A percentile compares a stretch with the other conserved stretches of the same genome.
These are phyloP conservation scores for Neurospora sp. DNA, from an alignment of 495 filamentous ascomycete species.

Conservation along the genomic window DNA sequence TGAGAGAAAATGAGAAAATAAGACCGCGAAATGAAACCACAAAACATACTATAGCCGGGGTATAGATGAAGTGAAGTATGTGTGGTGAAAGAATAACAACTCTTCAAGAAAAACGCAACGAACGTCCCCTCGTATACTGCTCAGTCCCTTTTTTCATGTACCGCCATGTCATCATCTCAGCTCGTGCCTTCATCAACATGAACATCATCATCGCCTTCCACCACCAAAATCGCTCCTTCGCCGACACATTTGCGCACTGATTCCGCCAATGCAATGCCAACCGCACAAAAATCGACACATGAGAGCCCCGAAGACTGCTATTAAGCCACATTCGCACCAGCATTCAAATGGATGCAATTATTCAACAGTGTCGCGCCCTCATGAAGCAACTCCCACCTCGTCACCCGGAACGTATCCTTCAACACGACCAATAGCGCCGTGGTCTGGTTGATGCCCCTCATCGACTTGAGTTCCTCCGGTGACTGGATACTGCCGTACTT, in stretches of 20 bases:
- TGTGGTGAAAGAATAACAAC: background rate
- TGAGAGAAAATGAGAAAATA: background rate
- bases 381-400: slow-evolving; percentile 83
- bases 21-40: background rate
- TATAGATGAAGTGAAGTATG: background rate
- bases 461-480: slow-evolving; percentile 68
- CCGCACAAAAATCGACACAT: background rate
- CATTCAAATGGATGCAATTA: slow-evolving; percentile 59
- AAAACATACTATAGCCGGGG: slow-evolving; percentile 1
- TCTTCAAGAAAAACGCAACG: background rate
- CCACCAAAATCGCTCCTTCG: background rate
- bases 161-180: background rate
- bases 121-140: background rate
- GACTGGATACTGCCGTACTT: slow-evolving; percentile 64
- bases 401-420: slow-evolving; percentile 66
- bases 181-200: background rate
- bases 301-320: background rate
- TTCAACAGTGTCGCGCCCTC: slow-evolving; percentile 73
- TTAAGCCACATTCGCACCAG: slow-evolving; percentile 15
- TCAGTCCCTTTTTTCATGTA: background rate
- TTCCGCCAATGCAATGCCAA: background rate
- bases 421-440: slow-evolving; percentile 75
- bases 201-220: background rate
- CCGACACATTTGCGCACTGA: background rate
- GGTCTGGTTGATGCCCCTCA: slow-evolving; percentile 72